Evolutionary conservation across 2,329 filamentous ascomycete species (phyloP).

Genomic region (Cercospora citrullina): DNA sequence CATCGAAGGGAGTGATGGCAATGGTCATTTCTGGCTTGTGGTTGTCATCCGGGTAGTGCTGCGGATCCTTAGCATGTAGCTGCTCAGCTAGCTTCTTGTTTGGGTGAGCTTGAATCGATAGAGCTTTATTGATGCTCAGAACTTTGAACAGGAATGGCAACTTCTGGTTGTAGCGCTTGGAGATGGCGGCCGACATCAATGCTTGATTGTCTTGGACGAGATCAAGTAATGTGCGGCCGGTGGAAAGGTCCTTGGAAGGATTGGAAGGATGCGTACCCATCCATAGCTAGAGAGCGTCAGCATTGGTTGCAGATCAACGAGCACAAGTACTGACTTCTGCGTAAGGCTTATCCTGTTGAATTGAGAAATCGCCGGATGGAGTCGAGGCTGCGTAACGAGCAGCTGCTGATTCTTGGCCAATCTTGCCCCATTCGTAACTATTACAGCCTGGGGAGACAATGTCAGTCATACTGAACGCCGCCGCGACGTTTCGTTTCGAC

Average conservation of each 20-base stretch:
- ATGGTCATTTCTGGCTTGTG: slow-evolving; percentile 99
- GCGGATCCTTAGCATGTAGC: slow-evolving; percentile 79
- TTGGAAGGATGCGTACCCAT: slow-evolving; percentile 98
- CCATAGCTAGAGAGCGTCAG: slow-evolving; percentile 69
- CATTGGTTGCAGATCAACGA: neutral
- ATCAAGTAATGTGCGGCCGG: slow-evolving; percentile 82
- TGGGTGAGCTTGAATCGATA: slow-evolving; percentile 90
- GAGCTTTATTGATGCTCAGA: slow-evolving; percentile 88
- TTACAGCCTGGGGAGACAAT: slow-evolving; percentile 68
- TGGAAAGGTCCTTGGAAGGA: slow-evolving; percentile 83
- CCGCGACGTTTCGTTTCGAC: neutral
- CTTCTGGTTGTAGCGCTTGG: slow-evolving; percentile 73
- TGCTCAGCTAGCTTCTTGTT: slow-evolving; percentile 76
- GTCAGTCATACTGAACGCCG: neutral
- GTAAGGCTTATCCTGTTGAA: slow-evolving; percentile 87
- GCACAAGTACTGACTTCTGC: slow-evolving; percentile 68
- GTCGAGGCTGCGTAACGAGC: slow-evolving; percentile 88
- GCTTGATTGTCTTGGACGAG: slow-evolving; percentile 83
- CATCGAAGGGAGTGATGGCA: slow-evolving; percentile 93
- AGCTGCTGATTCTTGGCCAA: slow-evolving; percentile 81
- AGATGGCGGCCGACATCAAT: slow-evolving; percentile 72
- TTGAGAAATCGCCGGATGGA: slow-evolving; percentile 68
- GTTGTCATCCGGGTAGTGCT: slow-evolving; percentile 98
- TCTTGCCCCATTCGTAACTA: slow-evolving; percentile 98
- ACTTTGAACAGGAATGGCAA: slow-evolving; percentile 98